Evolutionary conservation across 441 rosid genomes (phyloP).

Genomic region (Omphalea diandra): DNA sequence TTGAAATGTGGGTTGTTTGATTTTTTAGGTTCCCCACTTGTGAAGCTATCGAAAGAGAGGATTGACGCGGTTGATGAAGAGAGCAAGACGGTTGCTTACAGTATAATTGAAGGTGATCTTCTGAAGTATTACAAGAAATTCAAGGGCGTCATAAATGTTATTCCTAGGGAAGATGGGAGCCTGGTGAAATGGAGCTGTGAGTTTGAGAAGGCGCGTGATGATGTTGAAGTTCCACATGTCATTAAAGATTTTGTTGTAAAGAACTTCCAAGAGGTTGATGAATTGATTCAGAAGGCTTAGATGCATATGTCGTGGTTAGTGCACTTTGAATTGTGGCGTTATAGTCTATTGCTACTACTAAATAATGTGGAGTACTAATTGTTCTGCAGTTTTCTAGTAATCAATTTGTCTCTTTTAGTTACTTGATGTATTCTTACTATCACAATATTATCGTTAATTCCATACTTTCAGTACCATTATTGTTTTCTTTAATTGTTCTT

Average conservation of each 20-base stretch:
- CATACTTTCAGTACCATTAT: no score
- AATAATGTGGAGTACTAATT: conserved; percentile 30
- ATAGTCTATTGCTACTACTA: not conserved
- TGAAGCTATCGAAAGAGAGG: conserved; percentile 65
- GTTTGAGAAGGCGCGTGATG: conserved; percentile 66
- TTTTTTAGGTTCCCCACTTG: conserved; percentile 58
- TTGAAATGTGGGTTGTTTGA: not conserved
- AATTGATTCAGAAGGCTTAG: conserved; percentile 36
- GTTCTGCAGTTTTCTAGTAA: no score
- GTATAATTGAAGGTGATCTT: conserved; percentile 71
- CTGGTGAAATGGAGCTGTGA: conserved; percentile 71
- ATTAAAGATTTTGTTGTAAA: conserved; percentile 74
- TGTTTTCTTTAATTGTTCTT: no score
- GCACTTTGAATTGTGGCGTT: not conserved
- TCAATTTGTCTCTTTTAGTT: no score
- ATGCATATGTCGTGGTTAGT: not conserved
- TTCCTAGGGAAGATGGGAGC: conserved; percentile 63
- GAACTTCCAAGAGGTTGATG: conserved; percentile 82
- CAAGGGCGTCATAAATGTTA: conserved; percentile 46
- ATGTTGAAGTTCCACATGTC: conserved; percentile 62
- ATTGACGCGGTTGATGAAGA: conserved; percentile 66
- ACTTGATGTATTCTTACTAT: no score
- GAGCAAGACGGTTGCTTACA: conserved; percentile 46
- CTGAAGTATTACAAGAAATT: conserved; percentile 69
- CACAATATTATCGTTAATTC: no score